These are phyloP conservation scores for Triticum dicoccoides DNA, from an alignment of 176 grass and related monocot genomes.

Conservation along the genomic window DNA sequence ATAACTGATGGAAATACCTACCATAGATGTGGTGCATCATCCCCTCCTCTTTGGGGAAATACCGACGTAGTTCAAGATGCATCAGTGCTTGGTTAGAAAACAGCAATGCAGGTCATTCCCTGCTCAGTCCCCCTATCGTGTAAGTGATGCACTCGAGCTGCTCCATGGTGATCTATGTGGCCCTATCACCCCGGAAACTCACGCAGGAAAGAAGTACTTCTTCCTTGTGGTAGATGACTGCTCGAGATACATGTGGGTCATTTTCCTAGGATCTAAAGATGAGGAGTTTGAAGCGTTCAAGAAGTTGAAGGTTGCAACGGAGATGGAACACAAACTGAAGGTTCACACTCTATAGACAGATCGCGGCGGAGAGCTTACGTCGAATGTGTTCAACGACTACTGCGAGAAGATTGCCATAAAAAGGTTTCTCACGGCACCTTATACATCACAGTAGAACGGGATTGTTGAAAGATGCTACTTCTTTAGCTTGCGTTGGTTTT, in stretches of 20 bases:
- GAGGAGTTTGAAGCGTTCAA: not conserved
- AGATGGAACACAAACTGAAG: not conserved
- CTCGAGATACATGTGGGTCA: not conserved
- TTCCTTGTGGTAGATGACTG: not conserved
- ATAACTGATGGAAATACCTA: too few species aligned
- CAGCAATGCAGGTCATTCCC: not conserved
- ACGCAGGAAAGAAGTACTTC: not conserved
- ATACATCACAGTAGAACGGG: not conserved
- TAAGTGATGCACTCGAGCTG: not conserved
- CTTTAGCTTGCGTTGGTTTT: too few species aligned
- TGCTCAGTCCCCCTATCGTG: not conserved
- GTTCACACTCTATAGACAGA: not conserved
- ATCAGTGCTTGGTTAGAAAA: not conserved
- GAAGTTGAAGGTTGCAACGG: not conserved
- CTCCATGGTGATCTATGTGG: not conserved
- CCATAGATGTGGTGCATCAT: too few species aligned
- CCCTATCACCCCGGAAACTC: not conserved
- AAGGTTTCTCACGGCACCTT: not conserved
- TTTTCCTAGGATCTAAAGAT: too few species aligned
- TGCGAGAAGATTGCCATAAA: not conserved
- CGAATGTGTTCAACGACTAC: not conserved
- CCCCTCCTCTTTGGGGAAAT: too few species aligned
- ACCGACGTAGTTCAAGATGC: too few species aligned
- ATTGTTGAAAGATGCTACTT: not conserved
- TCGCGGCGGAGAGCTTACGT: not conserved